Conservation (phyloP, 805 yeast species). For the Yarrowia sp. region DNA sequence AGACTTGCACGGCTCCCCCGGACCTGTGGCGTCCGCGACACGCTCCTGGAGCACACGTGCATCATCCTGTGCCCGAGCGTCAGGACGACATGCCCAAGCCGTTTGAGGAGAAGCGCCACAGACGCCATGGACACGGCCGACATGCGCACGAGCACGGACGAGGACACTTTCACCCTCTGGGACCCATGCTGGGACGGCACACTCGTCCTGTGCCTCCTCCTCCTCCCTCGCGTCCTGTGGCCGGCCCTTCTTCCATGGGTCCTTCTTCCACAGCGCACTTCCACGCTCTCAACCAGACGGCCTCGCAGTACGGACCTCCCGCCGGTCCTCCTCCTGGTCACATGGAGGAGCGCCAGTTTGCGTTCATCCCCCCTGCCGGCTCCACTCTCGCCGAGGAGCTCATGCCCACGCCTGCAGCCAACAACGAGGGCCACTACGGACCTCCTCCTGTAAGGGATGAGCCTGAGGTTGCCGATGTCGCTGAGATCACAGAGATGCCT, state of each 20-base stretch:
- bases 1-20: too few species aligned
- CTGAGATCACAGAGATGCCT: not conserved
- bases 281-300: not conserved
- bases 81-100: not conserved
- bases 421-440: not conserved
- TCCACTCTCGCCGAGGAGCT: conserved; percentile 6
- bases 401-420: not conserved
- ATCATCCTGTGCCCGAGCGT: not conserved
- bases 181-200: not conserved
- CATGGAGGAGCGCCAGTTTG: not conserved
- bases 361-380: conserved; percentile 21
- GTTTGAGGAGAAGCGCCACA: not conserved
- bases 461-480: not conserved
- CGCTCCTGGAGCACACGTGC: not conserved
- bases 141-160: not conserved
- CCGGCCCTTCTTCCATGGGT: not conserved
- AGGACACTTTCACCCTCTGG: not conserved
- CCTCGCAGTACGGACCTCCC: not conserved
- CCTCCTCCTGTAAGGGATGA: conserved; percentile 3
- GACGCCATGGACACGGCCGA: not conserved
- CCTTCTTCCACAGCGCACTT: not conserved
- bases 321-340: conserved; percentile 13
- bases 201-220: not conserved
- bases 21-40: conserved; percentile 13
- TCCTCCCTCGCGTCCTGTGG: not conserved